Conservation (phyloP, 139 green algal species). For the Ettlia oleoabundans region DNA sequence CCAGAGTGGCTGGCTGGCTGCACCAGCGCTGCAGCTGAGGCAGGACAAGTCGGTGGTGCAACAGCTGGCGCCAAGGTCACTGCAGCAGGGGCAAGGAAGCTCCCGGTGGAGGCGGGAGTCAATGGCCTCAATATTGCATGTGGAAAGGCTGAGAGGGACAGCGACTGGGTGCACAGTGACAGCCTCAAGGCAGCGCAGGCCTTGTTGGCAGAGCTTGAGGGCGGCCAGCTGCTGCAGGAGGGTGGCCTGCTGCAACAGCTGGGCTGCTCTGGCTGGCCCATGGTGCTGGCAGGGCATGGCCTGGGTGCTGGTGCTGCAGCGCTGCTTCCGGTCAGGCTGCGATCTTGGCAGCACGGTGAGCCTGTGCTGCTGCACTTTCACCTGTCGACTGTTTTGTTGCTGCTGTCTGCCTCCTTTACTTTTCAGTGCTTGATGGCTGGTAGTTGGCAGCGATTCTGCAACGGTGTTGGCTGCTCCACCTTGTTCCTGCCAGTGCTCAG, state of each 20-base stretch:
- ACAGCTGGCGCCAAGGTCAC: not conserved
- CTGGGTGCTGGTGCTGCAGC: slow-evolving; percentile 13
- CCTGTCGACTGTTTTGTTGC: not conserved
- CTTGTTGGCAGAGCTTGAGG: not conserved
- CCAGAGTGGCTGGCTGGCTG: slow-evolving; percentile 2
- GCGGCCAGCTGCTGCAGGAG: slow-evolving; percentile 11
- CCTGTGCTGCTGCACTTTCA: not conserved
- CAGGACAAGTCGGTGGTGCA: not conserved
- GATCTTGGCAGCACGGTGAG: slow-evolving; percentile 17
- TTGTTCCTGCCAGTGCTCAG: not conserved
- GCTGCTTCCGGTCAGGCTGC: slow-evolving; percentile 14
- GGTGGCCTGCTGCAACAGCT: not conserved
- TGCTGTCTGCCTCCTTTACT: not conserved
- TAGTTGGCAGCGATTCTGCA: no score
- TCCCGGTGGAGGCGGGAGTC: not conserved
- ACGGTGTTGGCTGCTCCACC: not conserved
- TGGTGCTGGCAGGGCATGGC: slow-evolving; percentile 30
- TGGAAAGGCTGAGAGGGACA: not conserved
- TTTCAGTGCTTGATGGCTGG: no score
- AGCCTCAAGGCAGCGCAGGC: slow-evolving; percentile 6
- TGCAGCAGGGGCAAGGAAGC: not conserved
- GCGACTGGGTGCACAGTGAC: not conserved
- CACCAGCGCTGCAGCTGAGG: not conserved
- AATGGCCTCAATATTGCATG: not conserved
- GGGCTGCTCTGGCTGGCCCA: slow-evolving; percentile 20